A percentile compares a stretch with the other conserved stretches of the same genome.
phyloP scores from a whole-genome alignment of 1,284 basidiomycete genomes.

The Cerrena zonata region DNA sequence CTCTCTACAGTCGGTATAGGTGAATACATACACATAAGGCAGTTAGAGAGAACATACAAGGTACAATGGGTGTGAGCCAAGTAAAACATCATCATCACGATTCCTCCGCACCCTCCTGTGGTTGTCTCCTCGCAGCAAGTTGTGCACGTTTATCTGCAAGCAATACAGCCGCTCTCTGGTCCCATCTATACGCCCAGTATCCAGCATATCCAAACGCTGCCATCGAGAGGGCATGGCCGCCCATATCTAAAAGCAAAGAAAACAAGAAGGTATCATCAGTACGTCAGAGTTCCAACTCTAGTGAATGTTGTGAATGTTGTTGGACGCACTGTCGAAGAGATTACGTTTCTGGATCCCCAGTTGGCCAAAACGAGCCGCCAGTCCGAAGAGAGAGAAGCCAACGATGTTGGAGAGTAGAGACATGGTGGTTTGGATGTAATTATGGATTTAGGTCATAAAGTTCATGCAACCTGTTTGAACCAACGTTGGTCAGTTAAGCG shows the following conservation, averaged over 20 bases:
- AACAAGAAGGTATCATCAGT: not conserved
- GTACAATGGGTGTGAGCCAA: too few relatives aligned
- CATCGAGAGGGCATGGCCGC: constrained; percentile 62
- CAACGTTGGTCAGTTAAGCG: too few relatives aligned
- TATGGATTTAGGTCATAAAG: too few relatives aligned
- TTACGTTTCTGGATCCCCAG: constrained; percentile 72
- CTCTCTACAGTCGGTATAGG: too few relatives aligned
- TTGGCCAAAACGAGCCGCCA: constrained; percentile 74
- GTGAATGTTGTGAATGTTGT: too few relatives aligned
- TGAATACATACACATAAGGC: too few relatives aligned
- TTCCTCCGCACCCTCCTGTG: not conserved
- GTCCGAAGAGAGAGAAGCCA: constrained; percentile 75
- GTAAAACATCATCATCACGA: not conserved
- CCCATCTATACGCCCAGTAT: constrained; percentile 67
- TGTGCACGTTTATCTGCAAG: constrained; percentile 56
- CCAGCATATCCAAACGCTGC: constrained; percentile 59
- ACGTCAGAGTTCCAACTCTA: not conserved
- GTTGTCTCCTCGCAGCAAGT: constrained; percentile 42
- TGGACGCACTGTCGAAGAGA: constrained; percentile 58
- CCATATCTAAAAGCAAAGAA: constrained; percentile 53
- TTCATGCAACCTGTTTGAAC: too few relatives aligned
- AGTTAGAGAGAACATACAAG: too few relatives aligned
- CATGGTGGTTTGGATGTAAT: constrained; percentile 40
- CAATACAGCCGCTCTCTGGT: constrained; percentile 50
- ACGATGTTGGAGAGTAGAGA: constrained; percentile 65